phyloP scores from a whole-genome alignment of 1,139 yeast species.

The Debaryomyces subglobosus region DNA sequence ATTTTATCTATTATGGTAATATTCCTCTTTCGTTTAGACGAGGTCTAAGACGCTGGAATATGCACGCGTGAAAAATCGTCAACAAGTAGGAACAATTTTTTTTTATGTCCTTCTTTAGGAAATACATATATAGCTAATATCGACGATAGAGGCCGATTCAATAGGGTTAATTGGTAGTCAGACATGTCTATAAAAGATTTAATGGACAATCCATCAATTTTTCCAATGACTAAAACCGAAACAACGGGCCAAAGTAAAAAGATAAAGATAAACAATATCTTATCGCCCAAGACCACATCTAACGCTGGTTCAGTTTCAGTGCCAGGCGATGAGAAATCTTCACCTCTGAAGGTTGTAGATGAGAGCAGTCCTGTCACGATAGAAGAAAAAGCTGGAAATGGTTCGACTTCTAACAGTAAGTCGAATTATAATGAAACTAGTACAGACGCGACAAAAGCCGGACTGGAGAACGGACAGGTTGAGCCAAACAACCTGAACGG shows the following conservation, averaged over 20 bases:
- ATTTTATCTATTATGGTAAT: not conserved
- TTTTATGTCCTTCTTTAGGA: not conserved
- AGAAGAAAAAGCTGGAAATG: not conserved
- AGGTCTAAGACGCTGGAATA: not conserved
- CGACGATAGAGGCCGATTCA: not conserved
- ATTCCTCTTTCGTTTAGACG: not conserved
- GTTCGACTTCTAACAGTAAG: not conserved
- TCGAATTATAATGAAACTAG: not conserved
- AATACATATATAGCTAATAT: not conserved
- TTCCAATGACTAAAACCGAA: not conserved
- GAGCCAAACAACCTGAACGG: not conserved
- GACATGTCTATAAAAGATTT: conserved; percentile 1
- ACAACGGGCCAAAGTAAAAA: not conserved
- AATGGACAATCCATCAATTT: not conserved
- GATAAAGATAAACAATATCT: not conserved
- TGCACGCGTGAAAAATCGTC: conserved; percentile 7
- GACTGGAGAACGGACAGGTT: not conserved
- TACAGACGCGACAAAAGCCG: not conserved
- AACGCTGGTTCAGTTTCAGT: not conserved
- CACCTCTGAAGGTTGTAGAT: no score
- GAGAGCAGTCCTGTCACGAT: not conserved
- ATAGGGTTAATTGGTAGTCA: not conserved
- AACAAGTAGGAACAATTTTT: not conserved
- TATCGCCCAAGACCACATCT: not conserved
- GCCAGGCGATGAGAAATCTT: not conserved